These are phyloP conservation scores for Saccharomycopsis sp. DNA, from an alignment of 805 yeast genomes.

Conservation along the genomic window DNA sequence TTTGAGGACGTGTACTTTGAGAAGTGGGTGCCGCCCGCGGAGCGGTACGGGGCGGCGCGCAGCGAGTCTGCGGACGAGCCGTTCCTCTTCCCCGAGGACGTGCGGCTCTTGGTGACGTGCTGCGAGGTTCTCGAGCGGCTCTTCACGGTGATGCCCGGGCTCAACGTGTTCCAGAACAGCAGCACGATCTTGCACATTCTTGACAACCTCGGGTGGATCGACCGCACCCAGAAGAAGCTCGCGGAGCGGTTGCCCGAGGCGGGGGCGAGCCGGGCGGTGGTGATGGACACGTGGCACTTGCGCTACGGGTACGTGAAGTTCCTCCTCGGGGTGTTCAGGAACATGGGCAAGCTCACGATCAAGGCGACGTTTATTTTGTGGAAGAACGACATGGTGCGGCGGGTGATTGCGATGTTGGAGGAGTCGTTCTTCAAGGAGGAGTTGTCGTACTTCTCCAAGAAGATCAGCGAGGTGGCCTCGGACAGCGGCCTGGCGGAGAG, in stretches of 20 bases:
- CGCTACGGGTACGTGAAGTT: background rate
- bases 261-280: background rate
- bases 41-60: too few species aligned
- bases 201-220: constrained; percentile 6
- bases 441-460: background rate
- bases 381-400: constrained; percentile 29
- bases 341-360: background rate
- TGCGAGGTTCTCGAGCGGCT: constrained; percentile 30
- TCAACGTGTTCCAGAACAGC: constrained; percentile 9
- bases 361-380: constrained; percentile 18
- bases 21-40: too few species aligned
- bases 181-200: background rate
- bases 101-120: constrained; percentile 39
- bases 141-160: constrained; percentile 3
- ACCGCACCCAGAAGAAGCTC: background rate
- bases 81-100: constrained; percentile 51
- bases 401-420: constrained; percentile 31
- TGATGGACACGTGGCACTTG: background rate
- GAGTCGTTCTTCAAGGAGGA: constrained; percentile 25
- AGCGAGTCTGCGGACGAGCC: too few species aligned
- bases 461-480: constrained; percentile 25
- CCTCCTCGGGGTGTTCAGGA: background rate
- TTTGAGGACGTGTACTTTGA: too few species aligned
- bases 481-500: too few species aligned
- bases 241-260: background rate